Conservation (phyloP, 768 basidiomycete species). For the Phlebiopsis gigantea region DNA sequence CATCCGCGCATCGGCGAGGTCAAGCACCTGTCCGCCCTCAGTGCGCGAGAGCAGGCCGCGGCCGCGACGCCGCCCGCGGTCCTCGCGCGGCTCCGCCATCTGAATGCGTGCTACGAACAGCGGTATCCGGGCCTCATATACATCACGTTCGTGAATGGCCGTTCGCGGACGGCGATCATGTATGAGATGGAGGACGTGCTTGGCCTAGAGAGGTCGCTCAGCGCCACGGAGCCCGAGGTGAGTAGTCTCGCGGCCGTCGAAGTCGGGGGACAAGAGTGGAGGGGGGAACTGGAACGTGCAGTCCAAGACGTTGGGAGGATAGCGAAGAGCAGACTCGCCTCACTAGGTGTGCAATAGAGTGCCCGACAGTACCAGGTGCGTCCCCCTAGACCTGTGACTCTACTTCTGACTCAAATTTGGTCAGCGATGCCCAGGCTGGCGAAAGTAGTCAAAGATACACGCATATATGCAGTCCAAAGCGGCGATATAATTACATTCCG, state of each 20-base stretch:
- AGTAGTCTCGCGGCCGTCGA: conserved; percentile 34
- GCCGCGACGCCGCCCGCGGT: conserved; percentile 68
- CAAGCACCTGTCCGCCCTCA: conserved; percentile 67
- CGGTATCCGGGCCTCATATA: conserved; percentile 74
- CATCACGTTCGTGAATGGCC: conserved; percentile 90
- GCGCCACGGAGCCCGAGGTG: conserved; percentile 35
- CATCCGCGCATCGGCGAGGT: conserved; percentile 90
- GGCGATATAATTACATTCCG: conserved; percentile 1
- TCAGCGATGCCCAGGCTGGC: too few species aligned
- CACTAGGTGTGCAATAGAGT: conserved; percentile 33
- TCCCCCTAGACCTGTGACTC: not conserved
- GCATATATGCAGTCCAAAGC: not conserved
- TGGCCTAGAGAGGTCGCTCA: conserved; percentile 44
- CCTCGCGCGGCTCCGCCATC: conserved; percentile 61
- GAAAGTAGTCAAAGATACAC: too few species aligned
- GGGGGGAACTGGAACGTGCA: conserved; percentile 63
- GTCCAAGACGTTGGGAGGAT: conserved; percentile 70
- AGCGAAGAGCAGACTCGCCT: conserved; percentile 60
- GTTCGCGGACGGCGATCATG: conserved; percentile 63
- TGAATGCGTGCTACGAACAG: conserved; percentile 75
- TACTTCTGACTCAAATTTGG: not conserved
- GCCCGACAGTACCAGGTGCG: not conserved
- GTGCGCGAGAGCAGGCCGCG: conserved; percentile 71
- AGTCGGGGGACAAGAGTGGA: conserved; percentile 47
- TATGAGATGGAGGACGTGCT: conserved; percentile 76